phyloP scores from a whole-genome alignment of 73 alveolate species.

The Tetrahymena malaccensis region DNA sequence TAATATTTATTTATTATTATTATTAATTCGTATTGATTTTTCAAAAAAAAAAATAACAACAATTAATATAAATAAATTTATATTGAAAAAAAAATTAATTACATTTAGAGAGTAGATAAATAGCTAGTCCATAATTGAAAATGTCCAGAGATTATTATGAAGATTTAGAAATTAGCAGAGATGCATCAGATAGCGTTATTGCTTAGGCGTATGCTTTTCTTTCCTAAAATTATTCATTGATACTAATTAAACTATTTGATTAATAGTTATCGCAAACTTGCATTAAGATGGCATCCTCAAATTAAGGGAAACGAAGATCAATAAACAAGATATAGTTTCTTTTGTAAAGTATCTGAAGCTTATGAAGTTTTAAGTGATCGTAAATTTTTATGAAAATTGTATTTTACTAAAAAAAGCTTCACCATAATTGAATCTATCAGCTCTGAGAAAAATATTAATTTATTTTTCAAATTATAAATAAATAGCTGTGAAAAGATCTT shows the following conservation, averaged over 20 bases:
- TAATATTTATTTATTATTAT: background rate
- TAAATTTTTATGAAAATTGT: conserved; percentile 3
- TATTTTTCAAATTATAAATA: no score
- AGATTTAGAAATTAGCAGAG: conserved; percentile 62
- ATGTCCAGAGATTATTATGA: conserved; percentile 81
- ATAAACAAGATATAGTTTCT: conserved; percentile 63
- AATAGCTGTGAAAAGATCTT: conserved; percentile 47
- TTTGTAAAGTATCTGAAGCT: conserved; percentile 86
- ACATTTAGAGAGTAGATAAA: background rate
- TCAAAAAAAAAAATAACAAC: background rate
- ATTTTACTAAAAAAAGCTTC: background rate
- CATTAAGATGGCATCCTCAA: conserved; percentile 87
- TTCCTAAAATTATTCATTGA: conserved; percentile 39
- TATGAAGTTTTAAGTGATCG: conserved; percentile 86
- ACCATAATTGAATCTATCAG: no score
- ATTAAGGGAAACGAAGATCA: conserved; percentile 54
- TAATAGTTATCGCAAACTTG: conserved; percentile 44
- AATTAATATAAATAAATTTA: background rate
- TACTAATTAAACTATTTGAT: background rate
- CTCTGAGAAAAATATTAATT: no score
- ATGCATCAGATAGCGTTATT: conserved; percentile 75
- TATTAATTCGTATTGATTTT: background rate
- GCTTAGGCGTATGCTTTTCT: conserved; percentile 60
- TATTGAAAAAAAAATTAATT: background rate
- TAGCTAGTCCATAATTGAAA: background rate